A percentile compares a stretch with the other conserved stretches of the same genome.
phyloP scores from a whole-genome alignment of 176 grass and related monocot genomes.

The Elaeis guineensis region DNA sequence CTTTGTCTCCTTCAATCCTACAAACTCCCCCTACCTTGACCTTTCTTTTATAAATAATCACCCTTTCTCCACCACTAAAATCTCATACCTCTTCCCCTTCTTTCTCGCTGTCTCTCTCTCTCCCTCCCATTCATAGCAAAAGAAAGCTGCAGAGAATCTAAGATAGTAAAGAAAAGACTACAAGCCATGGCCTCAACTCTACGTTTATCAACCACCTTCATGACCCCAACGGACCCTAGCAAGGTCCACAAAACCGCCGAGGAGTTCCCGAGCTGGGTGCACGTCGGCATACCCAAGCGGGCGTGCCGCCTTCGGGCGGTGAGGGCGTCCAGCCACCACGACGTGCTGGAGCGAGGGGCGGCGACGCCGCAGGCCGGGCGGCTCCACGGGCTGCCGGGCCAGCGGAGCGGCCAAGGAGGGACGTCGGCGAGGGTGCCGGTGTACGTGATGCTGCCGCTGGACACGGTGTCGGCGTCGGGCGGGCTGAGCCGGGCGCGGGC shows the following conservation, averaged over 20 bases:
- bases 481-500: conserved; percentile 36
- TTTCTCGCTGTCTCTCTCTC: neutral
- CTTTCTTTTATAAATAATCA: conserved; percentile 10
- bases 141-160: neutral
- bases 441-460: conserved; percentile 93
- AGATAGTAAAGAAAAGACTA: neutral
- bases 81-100: neutral
- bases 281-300: conserved; percentile 5
- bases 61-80: neutral
- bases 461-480: conserved; percentile 51
- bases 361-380: conserved; percentile 19
- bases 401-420: neutral
- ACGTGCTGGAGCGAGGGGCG: neutral
- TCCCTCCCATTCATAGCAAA: neutral
- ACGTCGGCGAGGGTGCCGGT: conserved; percentile 39
- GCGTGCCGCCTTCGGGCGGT: conserved; percentile 9
- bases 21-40: neutral
- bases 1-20: neutral
- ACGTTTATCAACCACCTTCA: conserved; percentile 48
- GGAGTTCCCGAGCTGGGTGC: conserved; percentile 29
- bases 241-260: conserved; percentile 37
- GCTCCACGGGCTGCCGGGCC: conserved; percentile 19
- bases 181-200: conserved; percentile 58
- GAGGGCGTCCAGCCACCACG: conserved; percentile 3
- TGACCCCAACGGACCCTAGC: conserved; percentile 32